Evolutionary conservation across 2,329 filamentous ascomycete species (phyloP), one percentile per base, ranked within the genome.

Genomic region (Colletotrichum simmondsii): DNA sequence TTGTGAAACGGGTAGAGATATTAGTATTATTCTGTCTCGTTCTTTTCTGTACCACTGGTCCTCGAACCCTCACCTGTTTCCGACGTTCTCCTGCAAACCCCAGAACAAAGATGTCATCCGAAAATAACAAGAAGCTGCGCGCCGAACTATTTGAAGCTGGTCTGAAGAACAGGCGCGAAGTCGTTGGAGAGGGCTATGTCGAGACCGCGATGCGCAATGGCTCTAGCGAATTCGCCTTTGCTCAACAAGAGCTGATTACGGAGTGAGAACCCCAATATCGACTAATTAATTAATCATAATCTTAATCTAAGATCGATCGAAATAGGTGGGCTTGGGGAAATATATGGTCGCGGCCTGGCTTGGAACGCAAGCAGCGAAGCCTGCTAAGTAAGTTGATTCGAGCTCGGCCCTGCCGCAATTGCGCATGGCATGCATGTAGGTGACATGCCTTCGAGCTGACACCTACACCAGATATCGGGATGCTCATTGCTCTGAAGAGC

Each of bases 191-290:
- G 54, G 84, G 84, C 65, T 91, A 92, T 76, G 90, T 92, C 72
- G 85, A 91, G 76, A 81, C 81, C 6, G 86, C 90, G 1, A 82
- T 92, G 24, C 81, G 82, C 7, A 88, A 87, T 66, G 87, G 87
- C 1, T 85, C 87, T 0, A 87, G 86, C 10, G 86, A 89, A 7
- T 92, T 92, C 77, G 84, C 89, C 1, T 83, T 84, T 58, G 86
- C 90, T 0, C 87, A 88, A 75, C 91, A 92, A 80, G 87, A 92
- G 74, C 83, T 91, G 24, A 87, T 91, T 1, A 92, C 90, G 0
- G 90, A 92, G 81, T 87, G 63, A 46, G 74, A 37, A 58, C 16
- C 28, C n/a, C 12, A 24, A 8, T 16, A 12, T 22, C 37, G 6
- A 14, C 24, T 10, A 2, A 22, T 19, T 1, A 14, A 10, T 7